Base-by-base conservation (phyloP, 2,329 filamentous ascomycete species). In the Phyllosticta citribraziliensis region DNA sequence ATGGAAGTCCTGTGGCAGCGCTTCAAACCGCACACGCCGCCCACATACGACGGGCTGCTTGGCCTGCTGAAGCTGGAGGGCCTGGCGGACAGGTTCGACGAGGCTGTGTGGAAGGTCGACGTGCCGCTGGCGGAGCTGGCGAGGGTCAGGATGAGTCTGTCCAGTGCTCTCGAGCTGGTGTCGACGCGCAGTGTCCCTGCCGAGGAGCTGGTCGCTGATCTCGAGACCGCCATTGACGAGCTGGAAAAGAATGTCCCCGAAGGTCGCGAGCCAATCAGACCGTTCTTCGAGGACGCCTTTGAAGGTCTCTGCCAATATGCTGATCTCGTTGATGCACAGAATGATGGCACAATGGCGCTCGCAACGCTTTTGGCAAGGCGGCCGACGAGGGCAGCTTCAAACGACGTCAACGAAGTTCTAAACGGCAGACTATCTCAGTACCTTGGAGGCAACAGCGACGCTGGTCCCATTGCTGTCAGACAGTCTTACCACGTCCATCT, bases 1-100 rank as follows among this genome's bases (percentile, higher is more conserved):
- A 94, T 95, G 88, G 88, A 94, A 69, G 72, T 77, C 9, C 79
- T 96, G 5, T 96, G 92, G 93, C 82, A 83, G 52, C 69, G 78
- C 1, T 83, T 95, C 68, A 83, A 88, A 58, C 89, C 91, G 33
- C 69, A 68, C 11, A 82, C 80, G 3, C 76, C 82, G 2, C 68
- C 68, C 11, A 74, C 70, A 10, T 64, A 71, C 27, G 63, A 67
- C 11, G 72, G 76, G 19, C 66, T 81, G 5, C 63, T 72, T 20
- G 67, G 70, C 2, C 65, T 79, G 20, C 66, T 80, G 12, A 65
- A 68, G 1, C 70, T 82, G 2, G 78, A 81, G 67, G 63, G 61
- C 20, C 68, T 81, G 5, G 74, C 78, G n/a, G 73, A 76, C 57
- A 70, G 72, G 52, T 77, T 82, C 57, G 79, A 82, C 65, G 60